These are phyloP conservation scores for Mortierella polycephala DNA, from an alignment of 371 early-diverging fungal species.

Conservation along the genomic window DNA sequence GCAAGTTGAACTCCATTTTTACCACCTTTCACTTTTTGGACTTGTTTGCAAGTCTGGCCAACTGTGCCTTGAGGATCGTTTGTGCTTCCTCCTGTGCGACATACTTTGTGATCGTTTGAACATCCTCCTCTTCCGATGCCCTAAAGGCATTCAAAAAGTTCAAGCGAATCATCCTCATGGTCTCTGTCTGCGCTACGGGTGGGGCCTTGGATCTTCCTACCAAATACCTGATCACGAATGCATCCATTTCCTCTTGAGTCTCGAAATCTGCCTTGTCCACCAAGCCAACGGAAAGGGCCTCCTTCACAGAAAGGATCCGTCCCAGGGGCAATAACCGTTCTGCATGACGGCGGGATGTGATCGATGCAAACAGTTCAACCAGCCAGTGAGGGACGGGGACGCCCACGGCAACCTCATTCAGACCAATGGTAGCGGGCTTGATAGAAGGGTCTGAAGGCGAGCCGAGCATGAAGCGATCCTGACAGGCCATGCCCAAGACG, in stretches of 20 bases:
- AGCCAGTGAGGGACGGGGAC: constrained; percentile 53
- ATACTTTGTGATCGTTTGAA: constrained; percentile 32
- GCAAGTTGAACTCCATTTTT: neutral
- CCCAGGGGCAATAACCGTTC: constrained; percentile 46
- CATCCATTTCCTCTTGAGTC: constrained; percentile 50
- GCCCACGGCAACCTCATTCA: constrained; percentile 51
- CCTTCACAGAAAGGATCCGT: constrained; percentile 31
- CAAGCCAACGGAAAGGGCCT: constrained; percentile 26
- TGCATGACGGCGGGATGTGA: constrained; percentile 46
- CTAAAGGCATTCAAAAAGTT: constrained; percentile 41
- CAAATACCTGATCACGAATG: constrained; percentile 39
- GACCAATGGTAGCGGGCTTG: constrained; percentile 44
- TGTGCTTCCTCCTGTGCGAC: constrained; percentile 44
- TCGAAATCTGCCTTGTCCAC: constrained; percentile 43
- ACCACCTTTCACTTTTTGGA: constrained; percentile 16
- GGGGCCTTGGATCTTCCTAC: constrained; percentile 24
- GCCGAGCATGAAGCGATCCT: constrained; percentile 52
- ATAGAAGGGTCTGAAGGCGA: constrained; percentile 3
- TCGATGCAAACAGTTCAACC: constrained; percentile 29
- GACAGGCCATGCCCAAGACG: constrained; percentile 51
- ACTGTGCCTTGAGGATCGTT: constrained; percentile 29
- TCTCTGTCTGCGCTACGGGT: constrained; percentile 37
- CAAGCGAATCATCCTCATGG: constrained; percentile 40
- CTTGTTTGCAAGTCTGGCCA: constrained; percentile 34
- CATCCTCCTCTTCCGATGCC: constrained; percentile 33